phyloP scores from a whole-genome alignment of 768 basidiomycete species.

The Boletus speciosus region DNA sequence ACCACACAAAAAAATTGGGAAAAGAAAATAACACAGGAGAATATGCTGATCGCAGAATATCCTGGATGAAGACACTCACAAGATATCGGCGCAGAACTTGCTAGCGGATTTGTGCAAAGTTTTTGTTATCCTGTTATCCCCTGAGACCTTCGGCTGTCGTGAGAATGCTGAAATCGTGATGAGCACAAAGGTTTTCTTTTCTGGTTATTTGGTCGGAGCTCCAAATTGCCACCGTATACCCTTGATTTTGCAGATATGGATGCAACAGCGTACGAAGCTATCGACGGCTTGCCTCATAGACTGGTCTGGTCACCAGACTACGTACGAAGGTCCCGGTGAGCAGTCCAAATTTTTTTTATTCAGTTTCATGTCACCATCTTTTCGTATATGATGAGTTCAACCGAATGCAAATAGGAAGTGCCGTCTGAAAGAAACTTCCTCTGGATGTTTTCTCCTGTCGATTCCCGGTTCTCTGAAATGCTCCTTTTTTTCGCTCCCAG shows the following conservation, averaged over 20 bases:
- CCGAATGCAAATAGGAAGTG: slow-evolving; percentile 38
- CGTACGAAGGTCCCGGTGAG: slow-evolving; percentile 16
- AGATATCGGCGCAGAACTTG: slow-evolving; percentile 14
- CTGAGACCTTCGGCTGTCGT: slow-evolving; percentile 36
- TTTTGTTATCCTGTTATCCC: slow-evolving; percentile 36
- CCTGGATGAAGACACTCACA: slow-evolving; percentile 24
- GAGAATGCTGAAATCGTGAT: slow-evolving; percentile 32
- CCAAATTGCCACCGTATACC: slow-evolving; percentile 15
- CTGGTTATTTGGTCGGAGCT: slow-evolving; percentile 31
- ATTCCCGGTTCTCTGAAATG: slow-evolving; percentile 34
- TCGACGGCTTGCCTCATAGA: no score
- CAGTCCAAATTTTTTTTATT: neutral
- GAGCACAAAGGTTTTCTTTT: slow-evolving; percentile 24
- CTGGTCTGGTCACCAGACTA: no score
- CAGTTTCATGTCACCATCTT: neutral
- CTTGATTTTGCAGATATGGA: neutral
- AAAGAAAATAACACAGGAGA: slow-evolving; percentile 15
- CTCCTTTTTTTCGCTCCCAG: neutral
- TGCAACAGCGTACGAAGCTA: neutral
- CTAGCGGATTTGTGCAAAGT: slow-evolving; percentile 20
- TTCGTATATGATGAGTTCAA: slow-evolving; percentile 26
- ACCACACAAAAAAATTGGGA: slow-evolving; percentile 5
- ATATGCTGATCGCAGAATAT: slow-evolving; percentile 5
- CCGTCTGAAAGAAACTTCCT: slow-evolving; percentile 30
- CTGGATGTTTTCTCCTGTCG: slow-evolving; percentile 30